Base-by-base conservation (phyloP, 805 yeast species). In the Sugiyamaella smithiae region DNA sequence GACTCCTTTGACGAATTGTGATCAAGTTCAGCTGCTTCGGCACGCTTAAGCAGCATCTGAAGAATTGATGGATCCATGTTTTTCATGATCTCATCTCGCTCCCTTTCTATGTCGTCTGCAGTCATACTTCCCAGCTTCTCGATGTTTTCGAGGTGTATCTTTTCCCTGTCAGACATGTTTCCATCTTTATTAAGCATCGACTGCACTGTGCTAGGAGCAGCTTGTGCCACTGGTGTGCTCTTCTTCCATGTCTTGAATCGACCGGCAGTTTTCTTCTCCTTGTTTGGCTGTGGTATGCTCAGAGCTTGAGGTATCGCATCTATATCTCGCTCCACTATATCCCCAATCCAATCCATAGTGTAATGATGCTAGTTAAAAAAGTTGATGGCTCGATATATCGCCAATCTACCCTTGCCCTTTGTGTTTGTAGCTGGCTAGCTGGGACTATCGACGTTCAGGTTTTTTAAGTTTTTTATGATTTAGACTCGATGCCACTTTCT, bases 141-240 rank as follows among this genome's bases (percentile, higher is more conserved):
- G 52, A 85, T 64, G 64, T 88, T 90, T 60, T 89, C 96, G 48
- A 76, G 63, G 62, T 88, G 91, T 19, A 89, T 87, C 60, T 78
- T 75, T 55, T 85, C 90, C 0, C 84, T 78, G 57, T 86, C 95
- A 0, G 83, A 67, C 42, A 76, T 51, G 12, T 65, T 67, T 2
- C 56, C 51, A 40, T 28, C 49, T 17, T 25, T 29, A 9, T 46
- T 49, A 16, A 46, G 46, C 17, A 40, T 35, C 17, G 43, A 38
- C 14, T 38, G 33, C 20, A 41, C 48, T 12, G 36, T 49, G 9
- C 49, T 41, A 1, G 44, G 14, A 4, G 43, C 36, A 29, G 29
- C 29, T n/a, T n/a, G n/a, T 8, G 41, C 44, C 4, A 45, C 36
- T 22, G 45, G 38, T 26, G 40, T 41, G 7, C n/a, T 26, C 44